Percentiles rank a stretch among this genome's conserved stretches.
Conservation (phyloP, 2,329 filamentous ascomycete genomes). For the Phaeomoniella chlamydospora region DNA sequence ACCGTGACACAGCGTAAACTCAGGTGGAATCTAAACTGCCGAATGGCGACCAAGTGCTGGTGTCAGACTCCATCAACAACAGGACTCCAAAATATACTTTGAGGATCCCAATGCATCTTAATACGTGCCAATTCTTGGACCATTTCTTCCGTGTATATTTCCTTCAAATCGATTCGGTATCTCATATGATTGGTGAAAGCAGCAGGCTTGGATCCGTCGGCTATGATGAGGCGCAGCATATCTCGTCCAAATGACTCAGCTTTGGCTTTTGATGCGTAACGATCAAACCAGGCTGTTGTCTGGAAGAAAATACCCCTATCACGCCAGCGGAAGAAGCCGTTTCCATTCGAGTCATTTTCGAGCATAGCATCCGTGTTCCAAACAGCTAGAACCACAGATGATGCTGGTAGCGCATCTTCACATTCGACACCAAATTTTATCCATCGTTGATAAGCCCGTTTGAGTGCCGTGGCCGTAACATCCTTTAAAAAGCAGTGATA, state of each 20-base stretch:
- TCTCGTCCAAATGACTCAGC: conserved; percentile 1
- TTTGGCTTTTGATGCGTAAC: neutral
- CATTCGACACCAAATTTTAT: conserved; percentile 9
- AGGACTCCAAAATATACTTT: conserved; percentile 3
- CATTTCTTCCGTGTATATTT: conserved; percentile 1
- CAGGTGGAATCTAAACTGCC: no score
- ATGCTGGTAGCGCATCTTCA: conserved; percentile 6
- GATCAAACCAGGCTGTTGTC: neutral
- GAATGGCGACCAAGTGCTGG: no score
- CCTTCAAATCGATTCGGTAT: conserved; percentile 1
- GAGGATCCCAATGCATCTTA: conserved; percentile 2
- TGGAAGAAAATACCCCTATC: conserved; percentile 1
- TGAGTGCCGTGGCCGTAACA: conserved; percentile 8
- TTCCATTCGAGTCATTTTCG: neutral
- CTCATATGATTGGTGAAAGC: conserved; percentile 1
- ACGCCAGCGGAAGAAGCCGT: conserved; percentile 1
- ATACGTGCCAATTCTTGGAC: neutral
- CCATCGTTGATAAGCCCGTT: conserved; percentile 12
- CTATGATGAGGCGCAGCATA: conserved; percentile 2
- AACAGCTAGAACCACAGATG: conserved; percentile 1
- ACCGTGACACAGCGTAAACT: no score
- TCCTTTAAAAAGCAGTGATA: conserved; percentile 10
- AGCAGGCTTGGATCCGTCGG: neutral
- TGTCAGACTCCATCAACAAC: neutral
- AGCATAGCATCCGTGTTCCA: conserved; percentile 1